phyloP scores from a whole-genome alignment of 805 yeast species.

The Candida hispaniensis region DNA sequence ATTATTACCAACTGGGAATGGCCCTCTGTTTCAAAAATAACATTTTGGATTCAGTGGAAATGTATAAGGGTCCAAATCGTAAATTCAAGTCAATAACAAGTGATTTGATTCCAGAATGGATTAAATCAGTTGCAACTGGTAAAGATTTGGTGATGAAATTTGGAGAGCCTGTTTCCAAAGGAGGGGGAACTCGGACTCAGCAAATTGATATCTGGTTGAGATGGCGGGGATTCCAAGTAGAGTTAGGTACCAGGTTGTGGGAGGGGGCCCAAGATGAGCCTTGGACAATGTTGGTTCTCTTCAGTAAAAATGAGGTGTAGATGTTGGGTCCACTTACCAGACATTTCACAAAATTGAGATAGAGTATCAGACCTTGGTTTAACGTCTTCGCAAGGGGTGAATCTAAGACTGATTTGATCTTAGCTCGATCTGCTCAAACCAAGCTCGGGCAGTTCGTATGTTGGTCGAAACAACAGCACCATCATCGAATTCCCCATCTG shows the following conservation, averaged over 20 bases:
- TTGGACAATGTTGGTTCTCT: too few species aligned
- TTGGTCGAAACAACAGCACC: slow-evolving; percentile 30
- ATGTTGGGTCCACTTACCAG: too few species aligned
- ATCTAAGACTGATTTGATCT: too few species aligned
- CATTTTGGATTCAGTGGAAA: slow-evolving; percentile 31
- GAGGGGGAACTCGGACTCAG: slow-evolving; percentile 30
- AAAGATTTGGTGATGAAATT: slow-evolving; percentile 26
- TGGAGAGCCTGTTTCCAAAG: slow-evolving; percentile 36
- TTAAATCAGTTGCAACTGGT: slow-evolving; percentile 25
- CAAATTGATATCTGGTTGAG: slow-evolving; percentile 35
- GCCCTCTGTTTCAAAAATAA: slow-evolving; percentile 17
- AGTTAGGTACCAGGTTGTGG: slow-evolving; percentile 31
- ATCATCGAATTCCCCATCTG: slow-evolving; percentile 24
- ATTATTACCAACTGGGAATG: slow-evolving; percentile 20
- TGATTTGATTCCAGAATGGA: slow-evolving; percentile 10
- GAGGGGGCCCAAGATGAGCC: slow-evolving; percentile 26
- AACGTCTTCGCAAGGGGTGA: too few species aligned
- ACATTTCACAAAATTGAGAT: too few species aligned
- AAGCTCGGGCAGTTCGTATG: slow-evolving; percentile 30
- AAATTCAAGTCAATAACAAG: slow-evolving; percentile 15
- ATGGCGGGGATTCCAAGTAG: slow-evolving; percentile 32
- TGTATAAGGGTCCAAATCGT: slow-evolving; percentile 25
- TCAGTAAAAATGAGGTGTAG: too few species aligned
- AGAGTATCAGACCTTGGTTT: too few species aligned
- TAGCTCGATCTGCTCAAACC: slow-evolving; percentile 33